Evolutionary conservation across 306 rosid genomes (phyloP).

Genomic region (Potentilla sterilis): DNA sequence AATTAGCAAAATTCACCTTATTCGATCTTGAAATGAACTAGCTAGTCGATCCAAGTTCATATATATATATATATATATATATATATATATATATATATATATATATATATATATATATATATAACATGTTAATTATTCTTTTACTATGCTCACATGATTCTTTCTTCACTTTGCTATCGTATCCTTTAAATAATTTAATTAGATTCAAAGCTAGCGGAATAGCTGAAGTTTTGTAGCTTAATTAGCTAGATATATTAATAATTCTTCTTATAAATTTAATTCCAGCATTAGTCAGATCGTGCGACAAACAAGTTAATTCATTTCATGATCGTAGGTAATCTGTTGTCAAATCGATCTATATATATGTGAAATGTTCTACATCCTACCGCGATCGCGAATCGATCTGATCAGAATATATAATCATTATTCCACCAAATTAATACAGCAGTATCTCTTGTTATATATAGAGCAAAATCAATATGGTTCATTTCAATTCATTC

Average conservation of each 20-base stretch:
- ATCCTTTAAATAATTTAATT: neutral
- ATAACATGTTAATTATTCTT: too few species aligned
- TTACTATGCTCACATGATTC: too few species aligned
- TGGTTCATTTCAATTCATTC: neutral
- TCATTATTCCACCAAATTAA: neutral
- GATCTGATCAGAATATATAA: neutral
- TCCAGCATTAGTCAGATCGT: neutral
- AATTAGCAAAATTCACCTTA: neutral
- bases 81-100: too few species aligned
- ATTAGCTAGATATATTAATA: neutral
- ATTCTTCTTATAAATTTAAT: neutral
- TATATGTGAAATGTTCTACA: neutral
- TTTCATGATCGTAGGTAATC: neutral
- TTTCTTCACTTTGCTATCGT: neutral
- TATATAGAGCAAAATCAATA: neutral
- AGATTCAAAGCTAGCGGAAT: neutral
- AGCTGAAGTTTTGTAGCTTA: too few species aligned
- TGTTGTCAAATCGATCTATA: neutral
- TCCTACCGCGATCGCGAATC: neutral
- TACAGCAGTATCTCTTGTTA: neutral
- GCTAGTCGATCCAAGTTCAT: neutral
- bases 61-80: too few species aligned
- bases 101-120: too few species aligned
- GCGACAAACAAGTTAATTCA: neutral
- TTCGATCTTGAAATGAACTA: neutral